Evolutionary conservation across 305 asterid species (phyloP).

Genomic region (Fraxinus paxiana): DNA sequence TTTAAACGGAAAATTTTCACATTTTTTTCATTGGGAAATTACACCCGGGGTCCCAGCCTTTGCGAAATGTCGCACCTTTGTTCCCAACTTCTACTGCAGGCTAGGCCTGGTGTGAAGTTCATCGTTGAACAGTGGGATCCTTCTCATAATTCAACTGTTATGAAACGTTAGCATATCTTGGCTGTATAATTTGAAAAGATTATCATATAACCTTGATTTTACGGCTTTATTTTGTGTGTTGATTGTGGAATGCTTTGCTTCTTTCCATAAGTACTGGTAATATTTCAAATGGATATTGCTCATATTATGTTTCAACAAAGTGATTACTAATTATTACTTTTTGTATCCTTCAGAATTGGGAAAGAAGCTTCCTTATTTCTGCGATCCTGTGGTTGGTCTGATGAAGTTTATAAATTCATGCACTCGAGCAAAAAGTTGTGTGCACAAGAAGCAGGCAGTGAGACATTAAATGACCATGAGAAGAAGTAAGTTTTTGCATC

Average conservation of each 20-base stretch:
- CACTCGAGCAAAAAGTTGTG: slow-evolving; percentile 54
- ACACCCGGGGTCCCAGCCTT: background rate
- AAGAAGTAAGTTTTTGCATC: slow-evolving; percentile 55
- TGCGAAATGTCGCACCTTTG: background rate
- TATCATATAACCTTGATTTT: background rate
- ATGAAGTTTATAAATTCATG: slow-evolving; percentile 71
- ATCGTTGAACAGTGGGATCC: background rate
- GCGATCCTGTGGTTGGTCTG: slow-evolving; percentile 76
- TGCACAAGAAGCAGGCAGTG: slow-evolving; percentile 35
- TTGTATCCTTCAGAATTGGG: slow-evolving; percentile 52
- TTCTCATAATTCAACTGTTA: slow-evolving; percentile 1
- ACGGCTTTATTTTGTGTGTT: slow-evolving; percentile 18
- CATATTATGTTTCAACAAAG: background rate
- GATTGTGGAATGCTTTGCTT: background rate
- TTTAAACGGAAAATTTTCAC: background rate
- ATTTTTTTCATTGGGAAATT: background rate
- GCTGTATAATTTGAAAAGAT: background rate
- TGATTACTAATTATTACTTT: slow-evolving; percentile 17
- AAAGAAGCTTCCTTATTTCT: slow-evolving; percentile 66
- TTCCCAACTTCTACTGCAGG: background rate
- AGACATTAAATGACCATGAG: slow-evolving; percentile 37
- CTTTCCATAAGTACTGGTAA: background rate
- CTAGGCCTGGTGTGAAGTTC: slow-evolving; percentile 12
- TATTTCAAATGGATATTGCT: background rate
- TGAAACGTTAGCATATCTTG: background rate